Base-by-base conservation (phyloP, 768 basidiomycete genomes). In the Hygrophoropsis aurantiaca region DNA sequence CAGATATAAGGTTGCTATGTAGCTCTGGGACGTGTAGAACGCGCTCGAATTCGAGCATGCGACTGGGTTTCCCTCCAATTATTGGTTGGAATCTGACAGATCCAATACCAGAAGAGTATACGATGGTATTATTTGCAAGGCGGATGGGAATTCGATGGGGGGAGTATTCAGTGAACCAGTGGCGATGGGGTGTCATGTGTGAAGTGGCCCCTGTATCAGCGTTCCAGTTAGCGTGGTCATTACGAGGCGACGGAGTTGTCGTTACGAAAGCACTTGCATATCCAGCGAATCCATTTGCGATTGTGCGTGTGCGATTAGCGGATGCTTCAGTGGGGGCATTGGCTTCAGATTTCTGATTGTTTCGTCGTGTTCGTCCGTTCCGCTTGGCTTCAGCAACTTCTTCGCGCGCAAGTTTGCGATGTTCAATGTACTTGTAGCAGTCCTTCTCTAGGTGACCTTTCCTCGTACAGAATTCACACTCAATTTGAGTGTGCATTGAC, bases 141-240 rank as follows among this genome's bases (percentile, higher is more conserved):
- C 53, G 47, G 15, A 67, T 55, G 6, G 27, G 27, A 30, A 30
- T 13, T 6, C 13, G 27, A 6, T 7, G 27, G 27, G 27, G 27
- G 7, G 6, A 7, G 27, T 30, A 30, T 7, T 30, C 13, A 13
- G 7, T 6, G 7, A 30, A 7, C 13, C 27, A 30, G 27, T 30
- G 27, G 27, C 27, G 50, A 50, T 68, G 61, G 13, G 66, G 60
- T 3, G 62, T 64, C 66, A 68, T 69, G 57, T 66, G 59, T 47
- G 57, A 52, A 49, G 66, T 61, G 51, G 65, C 63, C 24, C 64
- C 66, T 53, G 61, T 65, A 54, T 68, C 65, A 44, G 53, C 47
- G 41, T 56, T 66, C 61, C 62, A 66, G 39, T 58, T 42, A 34
- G 23, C 47, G 18, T 48, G 13, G 16, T 40, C 47, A 37, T 48